phyloP scores from a whole-genome alignment of 2,329 filamentous ascomycete genomes.

The Cladosporium austrohemisphaericum region DNA sequence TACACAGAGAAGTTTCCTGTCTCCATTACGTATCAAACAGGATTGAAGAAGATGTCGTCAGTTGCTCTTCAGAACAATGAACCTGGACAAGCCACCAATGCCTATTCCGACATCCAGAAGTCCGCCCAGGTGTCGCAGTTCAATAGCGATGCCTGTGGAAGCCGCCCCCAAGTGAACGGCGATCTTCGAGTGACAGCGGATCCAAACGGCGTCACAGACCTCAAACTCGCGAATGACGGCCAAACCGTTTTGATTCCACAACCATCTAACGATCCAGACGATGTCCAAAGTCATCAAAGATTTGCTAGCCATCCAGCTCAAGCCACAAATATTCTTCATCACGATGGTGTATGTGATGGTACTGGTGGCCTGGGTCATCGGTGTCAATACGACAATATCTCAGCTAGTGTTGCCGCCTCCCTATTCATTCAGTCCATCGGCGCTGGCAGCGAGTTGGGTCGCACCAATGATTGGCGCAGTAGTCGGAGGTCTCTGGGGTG shows the following conservation, averaged over 20 bases:
- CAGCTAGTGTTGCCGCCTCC: constrained; percentile 25
- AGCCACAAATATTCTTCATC: constrained; percentile 16
- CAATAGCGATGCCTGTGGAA: too few relatives aligned
- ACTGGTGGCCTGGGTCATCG: constrained; percentile 30
- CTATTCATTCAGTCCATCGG: constrained; percentile 22
- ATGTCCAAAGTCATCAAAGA: constrained; percentile 24
- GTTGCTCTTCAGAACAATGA: too few relatives aligned
- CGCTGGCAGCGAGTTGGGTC: constrained; percentile 33
- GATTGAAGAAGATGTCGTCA: too few relatives aligned
- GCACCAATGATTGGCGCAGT: constrained; percentile 35
- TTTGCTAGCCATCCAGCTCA: constrained; percentile 13
- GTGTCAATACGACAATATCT: constrained; percentile 26
- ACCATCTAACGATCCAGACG: constrained; percentile 15
- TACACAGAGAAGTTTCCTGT: too few relatives aligned
- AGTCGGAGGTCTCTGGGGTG: constrained; percentile 33
- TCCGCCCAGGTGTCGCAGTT: background rate
- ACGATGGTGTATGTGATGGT: constrained; percentile 24
- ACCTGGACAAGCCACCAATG: too few relatives aligned
- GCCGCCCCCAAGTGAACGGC: background rate
- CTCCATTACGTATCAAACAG: too few relatives aligned
- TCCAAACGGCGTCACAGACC: background rate
- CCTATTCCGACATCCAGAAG: background rate
- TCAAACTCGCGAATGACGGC: constrained; percentile 14
- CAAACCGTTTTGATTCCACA: constrained; percentile 17
- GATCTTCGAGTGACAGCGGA: background rate